phyloP scores from a whole-genome alignment of 1,284 basidiomycete species.

The Ganoderma meredithae region DNA sequence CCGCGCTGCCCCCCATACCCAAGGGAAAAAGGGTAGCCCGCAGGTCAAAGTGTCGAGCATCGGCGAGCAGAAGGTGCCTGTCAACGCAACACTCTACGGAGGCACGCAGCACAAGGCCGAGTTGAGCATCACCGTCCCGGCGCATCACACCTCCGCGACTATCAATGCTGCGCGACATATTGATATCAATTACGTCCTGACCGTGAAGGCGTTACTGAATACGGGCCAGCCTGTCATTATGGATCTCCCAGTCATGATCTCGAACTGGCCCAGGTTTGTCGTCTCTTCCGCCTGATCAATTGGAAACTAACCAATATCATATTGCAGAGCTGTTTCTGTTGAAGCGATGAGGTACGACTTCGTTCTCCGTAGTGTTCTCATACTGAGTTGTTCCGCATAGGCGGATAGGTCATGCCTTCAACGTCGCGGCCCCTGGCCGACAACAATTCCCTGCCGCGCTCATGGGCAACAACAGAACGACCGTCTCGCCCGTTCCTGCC shows the following conservation, averaged over 20 bases:
- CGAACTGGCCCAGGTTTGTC: slow-evolving; percentile 73
- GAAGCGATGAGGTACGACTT: slow-evolving; percentile 66
- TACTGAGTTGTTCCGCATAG: slow-evolving; percentile 42
- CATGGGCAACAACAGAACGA: slow-evolving; percentile 4
- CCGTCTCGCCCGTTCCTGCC: slow-evolving; percentile 1
- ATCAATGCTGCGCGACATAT: slow-evolving; percentile 81
- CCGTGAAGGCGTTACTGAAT: slow-evolving; percentile 79
- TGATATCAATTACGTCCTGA: slow-evolving; percentile 80
- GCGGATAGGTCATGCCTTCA: slow-evolving; percentile 75
- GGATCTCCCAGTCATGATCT: slow-evolving; percentile 79
- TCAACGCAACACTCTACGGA: slow-evolving; percentile 74
- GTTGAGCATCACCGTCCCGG: slow-evolving; percentile 70
- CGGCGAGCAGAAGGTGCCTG: slow-evolving; percentile 70
- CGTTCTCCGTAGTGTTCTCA: neutral
- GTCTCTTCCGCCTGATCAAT: neutral
- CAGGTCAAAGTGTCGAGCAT: slow-evolving; percentile 61
- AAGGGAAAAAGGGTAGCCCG: slow-evolving; percentile 63
- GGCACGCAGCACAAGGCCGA: slow-evolving; percentile 77
- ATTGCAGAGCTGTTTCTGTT: slow-evolving; percentile 61
- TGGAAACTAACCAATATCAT: slow-evolving; percentile 17
- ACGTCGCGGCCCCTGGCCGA: slow-evolving; percentile 52
- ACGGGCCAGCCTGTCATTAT: slow-evolving; percentile 69
- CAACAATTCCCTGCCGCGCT: slow-evolving; percentile 15
- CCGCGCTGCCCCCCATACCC: slow-evolving; percentile 59
- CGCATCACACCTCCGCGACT: slow-evolving; percentile 77